Evolutionary conservation across 2,329 filamentous ascomycete species (phyloP).

Genomic region (Sporothrix luriei): DNA sequence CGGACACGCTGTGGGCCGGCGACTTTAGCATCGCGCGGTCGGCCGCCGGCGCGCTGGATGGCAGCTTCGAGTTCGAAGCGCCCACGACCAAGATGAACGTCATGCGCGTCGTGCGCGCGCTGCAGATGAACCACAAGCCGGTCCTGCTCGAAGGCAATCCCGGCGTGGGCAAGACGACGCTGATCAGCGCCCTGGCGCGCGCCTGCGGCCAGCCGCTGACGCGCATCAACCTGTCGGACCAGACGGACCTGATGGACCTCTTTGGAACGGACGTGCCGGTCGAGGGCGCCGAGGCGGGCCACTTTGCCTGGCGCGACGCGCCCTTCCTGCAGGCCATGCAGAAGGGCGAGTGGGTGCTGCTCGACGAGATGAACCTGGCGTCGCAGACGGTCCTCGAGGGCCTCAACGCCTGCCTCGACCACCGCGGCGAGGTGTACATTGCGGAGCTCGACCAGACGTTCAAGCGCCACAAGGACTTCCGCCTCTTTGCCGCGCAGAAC

Average conservation of each 20-base stretch:
- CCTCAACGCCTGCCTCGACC: conserved; percentile 93
- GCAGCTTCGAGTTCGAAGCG: conserved; percentile 78
- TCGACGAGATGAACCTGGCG: conserved; percentile 98
- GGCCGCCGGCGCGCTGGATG: conserved; percentile 49
- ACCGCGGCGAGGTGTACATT: conserved; percentile 92
- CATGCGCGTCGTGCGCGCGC: conserved; percentile 84
- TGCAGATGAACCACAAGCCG: conserved; percentile 79
- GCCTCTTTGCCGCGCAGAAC: conserved; percentile 96
- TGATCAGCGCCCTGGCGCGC: conserved; percentile 81
- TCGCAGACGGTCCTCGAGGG: conserved; percentile 96
- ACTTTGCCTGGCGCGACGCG: conserved; percentile 93
- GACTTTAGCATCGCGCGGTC: conserved; percentile 68
- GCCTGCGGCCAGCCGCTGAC: conserved; percentile 81
- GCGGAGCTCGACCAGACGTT: conserved; percentile 95
- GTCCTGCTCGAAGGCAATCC: conserved; percentile 94
- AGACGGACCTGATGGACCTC: conserved; percentile 95
- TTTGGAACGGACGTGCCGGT: conserved; percentile 96
- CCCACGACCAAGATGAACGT: conserved; percentile 88
- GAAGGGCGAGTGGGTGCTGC: conserved; percentile 89
- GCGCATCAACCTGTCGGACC: conserved; percentile 94
- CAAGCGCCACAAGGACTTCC: conserved; percentile 82
- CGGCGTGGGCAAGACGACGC: conserved; percentile 96
- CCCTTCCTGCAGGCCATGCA: conserved; percentile 97
- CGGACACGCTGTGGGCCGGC: conserved; percentile 66
- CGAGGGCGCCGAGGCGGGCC: conserved; percentile 86